A percentile compares a stretch with the other conserved stretches of the same genome.
Evolutionary conservation across 176 grass and related monocot genomes (phyloP).

Genomic region (Saccharum officinarum): DNA sequence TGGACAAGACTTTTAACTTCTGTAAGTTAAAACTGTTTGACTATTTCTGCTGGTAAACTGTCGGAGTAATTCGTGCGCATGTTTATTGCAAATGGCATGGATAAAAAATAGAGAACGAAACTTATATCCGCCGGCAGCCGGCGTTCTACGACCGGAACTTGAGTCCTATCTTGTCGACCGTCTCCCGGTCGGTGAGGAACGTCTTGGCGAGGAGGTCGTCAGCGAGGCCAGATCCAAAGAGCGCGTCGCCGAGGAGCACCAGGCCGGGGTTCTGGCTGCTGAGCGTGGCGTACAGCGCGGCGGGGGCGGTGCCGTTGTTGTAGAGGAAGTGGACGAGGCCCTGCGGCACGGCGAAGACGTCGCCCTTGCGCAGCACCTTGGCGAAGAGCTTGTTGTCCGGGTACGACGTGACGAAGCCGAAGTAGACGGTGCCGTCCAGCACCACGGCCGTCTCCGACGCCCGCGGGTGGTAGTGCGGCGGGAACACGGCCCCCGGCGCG

Average conservation of each 20-base stretch:
- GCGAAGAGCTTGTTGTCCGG: constrained; percentile 47
- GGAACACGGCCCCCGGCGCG: constrained; percentile 27
- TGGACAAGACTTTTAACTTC: not conserved
- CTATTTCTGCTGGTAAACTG: not conserved
- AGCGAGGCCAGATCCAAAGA: constrained; percentile 38
- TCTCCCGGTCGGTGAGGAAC: constrained; percentile 38
- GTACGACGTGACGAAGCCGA: constrained; percentile 61
- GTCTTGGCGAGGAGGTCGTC: constrained; percentile 54
- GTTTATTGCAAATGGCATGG: not conserved
- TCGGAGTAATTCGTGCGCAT: not conserved
- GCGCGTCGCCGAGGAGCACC: constrained; percentile 40
- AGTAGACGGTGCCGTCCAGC: constrained; percentile 53
- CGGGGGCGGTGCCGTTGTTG: constrained; percentile 44
- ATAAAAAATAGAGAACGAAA: no score
- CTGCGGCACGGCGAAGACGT: constrained; percentile 63
- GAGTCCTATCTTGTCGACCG: constrained; percentile 5
- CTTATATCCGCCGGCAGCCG: no score
- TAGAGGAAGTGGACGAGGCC: constrained; percentile 63
- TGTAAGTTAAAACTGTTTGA: not conserved
- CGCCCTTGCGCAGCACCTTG: constrained; percentile 54
- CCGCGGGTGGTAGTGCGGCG: constrained; percentile 59
- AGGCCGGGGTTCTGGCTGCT: constrained; percentile 64
- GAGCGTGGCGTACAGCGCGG: constrained; percentile 46
- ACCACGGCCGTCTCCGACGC: constrained; percentile 52
- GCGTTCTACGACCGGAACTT: constrained; percentile 34